Evolutionary conservation across 768 basidiomycete genomes (phyloP).

Genomic region (Tulasnella sp.): DNA sequence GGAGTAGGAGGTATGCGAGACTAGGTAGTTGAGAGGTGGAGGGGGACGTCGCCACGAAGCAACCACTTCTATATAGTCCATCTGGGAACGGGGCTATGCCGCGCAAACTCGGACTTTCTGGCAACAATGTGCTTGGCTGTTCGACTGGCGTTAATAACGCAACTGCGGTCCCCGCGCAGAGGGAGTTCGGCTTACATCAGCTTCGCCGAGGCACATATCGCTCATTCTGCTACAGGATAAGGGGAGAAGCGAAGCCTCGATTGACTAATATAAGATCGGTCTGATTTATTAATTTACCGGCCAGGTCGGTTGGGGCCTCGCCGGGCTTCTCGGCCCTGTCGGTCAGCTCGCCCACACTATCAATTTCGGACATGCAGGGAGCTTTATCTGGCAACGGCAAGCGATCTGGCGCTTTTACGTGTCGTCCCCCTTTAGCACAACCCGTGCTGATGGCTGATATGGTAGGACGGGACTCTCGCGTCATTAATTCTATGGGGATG

Average conservation of each 20-base stretch:
- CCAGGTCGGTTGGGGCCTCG: neutral
- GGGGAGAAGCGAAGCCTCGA: neutral
- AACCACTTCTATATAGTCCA: neutral
- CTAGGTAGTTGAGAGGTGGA: neutral
- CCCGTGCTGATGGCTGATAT: no score
- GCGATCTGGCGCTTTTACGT: no score
- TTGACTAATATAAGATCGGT: neutral
- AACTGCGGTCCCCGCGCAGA: neutral
- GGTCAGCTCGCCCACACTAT: conserved; percentile 57
- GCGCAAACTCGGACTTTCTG: neutral
- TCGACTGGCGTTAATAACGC: neutral
- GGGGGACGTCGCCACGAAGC: neutral
- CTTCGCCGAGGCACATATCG: neutral
- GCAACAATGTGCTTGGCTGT: neutral
- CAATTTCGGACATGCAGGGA: conserved; percentile 42
- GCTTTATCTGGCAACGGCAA: no score
- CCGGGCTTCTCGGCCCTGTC: conserved; percentile 11
- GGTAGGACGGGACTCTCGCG: no score
- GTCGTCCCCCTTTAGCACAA: no score
- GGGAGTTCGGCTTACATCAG: neutral
- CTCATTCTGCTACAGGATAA: neutral
- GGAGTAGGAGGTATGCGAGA: neutral
- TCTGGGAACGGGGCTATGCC: neutral
- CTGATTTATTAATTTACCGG: neutral
- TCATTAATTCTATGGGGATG: no score